A percentile compares a stretch with the other conserved stretches of the same genome.
phyloP scores from a whole-genome alignment of 257 asterid species.

The Solanum etuberosum region DNA sequence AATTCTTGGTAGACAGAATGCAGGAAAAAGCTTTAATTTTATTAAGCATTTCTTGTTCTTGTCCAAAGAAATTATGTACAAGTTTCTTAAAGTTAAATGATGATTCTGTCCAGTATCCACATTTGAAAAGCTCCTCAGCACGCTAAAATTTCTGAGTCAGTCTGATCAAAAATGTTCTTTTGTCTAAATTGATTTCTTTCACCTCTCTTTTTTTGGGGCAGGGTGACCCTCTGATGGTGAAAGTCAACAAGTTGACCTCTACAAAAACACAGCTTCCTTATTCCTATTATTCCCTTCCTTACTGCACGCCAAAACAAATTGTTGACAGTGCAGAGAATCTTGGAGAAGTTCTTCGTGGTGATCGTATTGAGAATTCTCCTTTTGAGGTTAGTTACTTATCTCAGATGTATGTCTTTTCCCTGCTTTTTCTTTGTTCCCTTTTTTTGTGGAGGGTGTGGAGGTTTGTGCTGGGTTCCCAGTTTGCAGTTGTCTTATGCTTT shows the following conservation, averaged over 20 bases:
- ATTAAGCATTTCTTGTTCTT: background rate
- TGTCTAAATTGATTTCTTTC: background rate
- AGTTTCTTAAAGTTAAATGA: background rate
- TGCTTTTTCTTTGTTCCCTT: background rate
- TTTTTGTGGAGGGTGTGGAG: background rate
- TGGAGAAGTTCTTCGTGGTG: conserved; percentile 46
- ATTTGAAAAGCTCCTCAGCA: background rate
- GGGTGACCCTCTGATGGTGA: conserved; percentile 37
- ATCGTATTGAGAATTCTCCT: conserved; percentile 38
- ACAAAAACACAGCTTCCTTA: conserved; percentile 29
- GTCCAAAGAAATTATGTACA: background rate
- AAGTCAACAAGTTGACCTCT: conserved; percentile 40
- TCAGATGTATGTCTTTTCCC: background rate
- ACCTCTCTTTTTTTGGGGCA: conserved; percentile 1
- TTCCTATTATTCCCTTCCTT: conserved; percentile 32
- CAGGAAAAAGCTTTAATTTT: background rate
- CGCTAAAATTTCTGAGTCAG: background rate
- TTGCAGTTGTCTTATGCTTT: background rate
- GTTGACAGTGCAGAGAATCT: conserved; percentile 34
- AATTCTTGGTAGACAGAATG: background rate
- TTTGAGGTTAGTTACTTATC: conserved; percentile 10
- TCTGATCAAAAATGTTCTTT: background rate
- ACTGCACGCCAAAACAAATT: conserved; percentile 20
- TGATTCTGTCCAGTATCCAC: background rate
- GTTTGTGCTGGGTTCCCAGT: background rate